Evolutionary conservation across 306 rosid species (phyloP).

Genomic region (Malus sieversii): DNA sequence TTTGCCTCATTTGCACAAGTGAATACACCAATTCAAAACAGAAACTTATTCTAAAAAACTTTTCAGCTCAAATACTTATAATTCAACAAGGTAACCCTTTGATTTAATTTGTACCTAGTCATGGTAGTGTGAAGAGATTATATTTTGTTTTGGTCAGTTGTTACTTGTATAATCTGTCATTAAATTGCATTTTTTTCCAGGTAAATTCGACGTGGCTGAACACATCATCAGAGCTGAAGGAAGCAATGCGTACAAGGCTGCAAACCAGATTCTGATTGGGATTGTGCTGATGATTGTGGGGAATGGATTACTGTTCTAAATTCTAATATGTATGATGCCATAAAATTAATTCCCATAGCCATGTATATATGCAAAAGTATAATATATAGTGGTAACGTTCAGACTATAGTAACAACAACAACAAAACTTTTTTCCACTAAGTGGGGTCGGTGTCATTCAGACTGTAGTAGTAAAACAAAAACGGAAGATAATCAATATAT

Average conservation of each 20-base stretch:
- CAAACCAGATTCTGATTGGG: conserved; percentile 30
- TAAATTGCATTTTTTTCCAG: conserved; percentile 23
- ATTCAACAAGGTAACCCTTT: conserved; percentile 25
- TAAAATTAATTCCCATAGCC: not conserved
- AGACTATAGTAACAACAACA: too few species aligned
- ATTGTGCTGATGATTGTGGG: conserved; percentile 36
- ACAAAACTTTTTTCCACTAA: rapidly evolving
- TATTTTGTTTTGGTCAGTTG: not conserved
- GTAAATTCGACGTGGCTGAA: conserved; percentile 60
- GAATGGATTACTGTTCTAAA: conserved; percentile 10
- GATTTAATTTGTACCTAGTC: not conserved
- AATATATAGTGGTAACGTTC: too few species aligned
- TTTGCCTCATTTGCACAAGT: too few species aligned
- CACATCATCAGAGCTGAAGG: conserved; percentile 40
- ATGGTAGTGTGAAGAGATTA: not conserved
- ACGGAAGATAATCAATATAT: too few species aligned
- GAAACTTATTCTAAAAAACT: too few species aligned
- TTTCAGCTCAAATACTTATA: too few species aligned
- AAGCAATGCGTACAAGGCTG: conserved; percentile 29
- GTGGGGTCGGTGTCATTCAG: too few species aligned
- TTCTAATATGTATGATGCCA: not conserved
- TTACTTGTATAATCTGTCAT: not conserved
- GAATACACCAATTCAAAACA: too few species aligned
- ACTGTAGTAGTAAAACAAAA: too few species aligned
- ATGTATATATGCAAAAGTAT: not conserved